Percentiles rank a stretch among this genome's conserved stretches.
Conservation (phyloP, 192 early-diverging fungal genomes). For the Podila epicladia region DNA sequence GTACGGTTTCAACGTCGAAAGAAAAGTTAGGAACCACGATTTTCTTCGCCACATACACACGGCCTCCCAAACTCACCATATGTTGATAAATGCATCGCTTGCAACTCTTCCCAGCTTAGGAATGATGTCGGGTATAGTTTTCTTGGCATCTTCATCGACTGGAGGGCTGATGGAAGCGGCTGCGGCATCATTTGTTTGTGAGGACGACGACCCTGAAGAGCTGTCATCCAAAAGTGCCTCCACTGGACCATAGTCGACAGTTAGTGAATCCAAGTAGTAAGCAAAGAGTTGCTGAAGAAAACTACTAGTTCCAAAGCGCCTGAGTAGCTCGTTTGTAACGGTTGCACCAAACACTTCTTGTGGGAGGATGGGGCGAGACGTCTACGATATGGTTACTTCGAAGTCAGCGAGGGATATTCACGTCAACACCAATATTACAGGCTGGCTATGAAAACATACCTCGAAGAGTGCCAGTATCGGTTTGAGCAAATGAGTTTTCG, state of each 20-base stretch:
- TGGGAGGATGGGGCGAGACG: conserved; percentile 57
- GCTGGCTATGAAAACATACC: conserved; percentile 25
- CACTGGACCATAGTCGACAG: conserved; percentile 45
- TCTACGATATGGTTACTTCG: conserved; percentile 33
- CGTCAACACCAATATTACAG: not conserved
- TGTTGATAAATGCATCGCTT: conserved; percentile 58
- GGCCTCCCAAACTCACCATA: conserved; percentile 50
- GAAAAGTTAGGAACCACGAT: not conserved
- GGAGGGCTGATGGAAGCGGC: not conserved
- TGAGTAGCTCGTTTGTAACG: conserved; percentile 56
- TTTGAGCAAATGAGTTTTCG: conserved; percentile 61
- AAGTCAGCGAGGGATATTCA: not conserved
- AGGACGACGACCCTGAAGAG: conserved; percentile 11
- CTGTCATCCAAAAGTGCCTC: conserved; percentile 24
- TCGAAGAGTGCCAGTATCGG: conserved; percentile 69
- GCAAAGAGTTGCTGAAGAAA: conserved; percentile 67
- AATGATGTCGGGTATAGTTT: conserved; percentile 1
- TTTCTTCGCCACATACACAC: not conserved
- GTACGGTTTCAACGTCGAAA: not conserved
- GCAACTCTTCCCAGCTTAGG: conserved; percentile 48
- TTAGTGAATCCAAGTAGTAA: conserved; percentile 64
- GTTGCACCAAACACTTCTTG: conserved; percentile 49
- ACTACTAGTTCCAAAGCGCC: conserved; percentile 57
- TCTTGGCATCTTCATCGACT: conserved; percentile 13
- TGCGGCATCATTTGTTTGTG: not conserved